Evolutionary conservation across 805 yeast species (phyloP).

Genomic region (Kluyveromyces aestuarii): DNA sequence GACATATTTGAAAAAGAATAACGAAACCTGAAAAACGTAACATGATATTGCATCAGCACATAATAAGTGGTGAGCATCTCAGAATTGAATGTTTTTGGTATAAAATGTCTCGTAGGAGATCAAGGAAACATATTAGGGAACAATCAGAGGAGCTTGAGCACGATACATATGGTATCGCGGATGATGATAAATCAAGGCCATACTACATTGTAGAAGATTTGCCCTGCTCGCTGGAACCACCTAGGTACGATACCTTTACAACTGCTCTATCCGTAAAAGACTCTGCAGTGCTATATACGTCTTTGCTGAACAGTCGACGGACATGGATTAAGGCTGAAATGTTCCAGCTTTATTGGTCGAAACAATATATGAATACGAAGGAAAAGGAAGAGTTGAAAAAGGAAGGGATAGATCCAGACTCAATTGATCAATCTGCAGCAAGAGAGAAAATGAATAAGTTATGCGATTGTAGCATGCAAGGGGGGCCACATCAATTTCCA

Average conservation of each 20-base stretch:
- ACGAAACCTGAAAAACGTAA: neutral
- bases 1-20: neutral
- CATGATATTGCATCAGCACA: neutral
- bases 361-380: constrained; percentile 40
- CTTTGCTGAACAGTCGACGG: constrained; percentile 65
- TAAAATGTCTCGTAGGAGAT: constrained; percentile 3
- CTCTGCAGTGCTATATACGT: constrained; percentile 59
- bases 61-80: no score
- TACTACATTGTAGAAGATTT: constrained; percentile 55
- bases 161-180: constrained; percentile 10
- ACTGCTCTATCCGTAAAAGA: constrained; percentile 65
- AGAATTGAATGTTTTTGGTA: neutral
- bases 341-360: constrained; percentile 75
- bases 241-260: constrained; percentile 45
- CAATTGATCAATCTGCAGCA: constrained; percentile 28
- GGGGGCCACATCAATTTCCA: constrained; percentile 82
- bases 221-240: constrained; percentile 57
- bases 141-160: constrained; percentile 21
- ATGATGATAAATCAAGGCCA: constrained; percentile 31
- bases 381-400: constrained; percentile 9
- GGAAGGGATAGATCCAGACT: constrained; percentile 9
- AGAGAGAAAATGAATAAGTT: constrained; percentile 85
- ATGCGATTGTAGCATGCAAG: constrained; percentile 59
- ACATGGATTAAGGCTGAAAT: constrained; percentile 56
- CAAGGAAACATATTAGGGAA: constrained; percentile 14